Percentiles rank a stretch among this genome's conserved stretches.
These are phyloP conservation scores for Eustoma russellianum DNA, from an alignment of 257 asterid species.

Conservation along the genomic window DNA sequence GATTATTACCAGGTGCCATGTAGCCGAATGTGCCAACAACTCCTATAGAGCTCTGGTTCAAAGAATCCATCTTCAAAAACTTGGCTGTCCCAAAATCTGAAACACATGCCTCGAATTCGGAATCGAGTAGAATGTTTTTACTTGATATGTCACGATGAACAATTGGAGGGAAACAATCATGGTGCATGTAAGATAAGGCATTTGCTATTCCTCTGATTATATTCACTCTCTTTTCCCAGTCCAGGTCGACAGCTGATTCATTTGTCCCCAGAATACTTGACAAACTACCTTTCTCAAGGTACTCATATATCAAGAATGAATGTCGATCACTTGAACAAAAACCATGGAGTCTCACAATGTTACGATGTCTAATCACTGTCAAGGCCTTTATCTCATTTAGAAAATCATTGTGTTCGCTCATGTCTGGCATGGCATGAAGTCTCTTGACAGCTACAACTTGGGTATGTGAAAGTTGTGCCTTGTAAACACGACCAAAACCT, in stretches of 20 bases:
- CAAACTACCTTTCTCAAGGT: neutral
- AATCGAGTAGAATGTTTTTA: conserved; percentile 26
- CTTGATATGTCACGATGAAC: conserved; percentile 39
- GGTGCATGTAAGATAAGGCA: conserved; percentile 33
- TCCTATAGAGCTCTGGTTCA: conserved; percentile 23
- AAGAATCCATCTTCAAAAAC: conserved; percentile 19
- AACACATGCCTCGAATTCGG: conserved; percentile 19
- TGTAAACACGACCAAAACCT: conserved; percentile 20
- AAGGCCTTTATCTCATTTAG: conserved; percentile 14
- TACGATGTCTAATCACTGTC: conserved; percentile 23
- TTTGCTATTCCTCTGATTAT: conserved; percentile 18
- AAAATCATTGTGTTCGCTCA: too few species aligned
- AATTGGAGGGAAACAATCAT: conserved; percentile 29
- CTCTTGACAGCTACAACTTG: conserved; percentile 7
- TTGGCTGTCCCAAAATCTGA: conserved; percentile 38
- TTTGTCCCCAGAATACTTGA: too few species aligned
- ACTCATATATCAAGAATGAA: conserved; percentile 6
- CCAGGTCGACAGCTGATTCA: too few species aligned
- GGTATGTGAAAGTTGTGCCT: conserved; percentile 3
- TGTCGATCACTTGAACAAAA: conserved; percentile 8
- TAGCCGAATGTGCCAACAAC: conserved; percentile 4
- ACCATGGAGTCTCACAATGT: conserved; percentile 4
- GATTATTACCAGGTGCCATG: too few species aligned
- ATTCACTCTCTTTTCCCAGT: too few species aligned
- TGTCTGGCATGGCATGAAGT: neutral